These are phyloP conservation scores for Pichia deserticola DNA, from an alignment of 805 yeast genomes.

Conservation along the genomic window DNA sequence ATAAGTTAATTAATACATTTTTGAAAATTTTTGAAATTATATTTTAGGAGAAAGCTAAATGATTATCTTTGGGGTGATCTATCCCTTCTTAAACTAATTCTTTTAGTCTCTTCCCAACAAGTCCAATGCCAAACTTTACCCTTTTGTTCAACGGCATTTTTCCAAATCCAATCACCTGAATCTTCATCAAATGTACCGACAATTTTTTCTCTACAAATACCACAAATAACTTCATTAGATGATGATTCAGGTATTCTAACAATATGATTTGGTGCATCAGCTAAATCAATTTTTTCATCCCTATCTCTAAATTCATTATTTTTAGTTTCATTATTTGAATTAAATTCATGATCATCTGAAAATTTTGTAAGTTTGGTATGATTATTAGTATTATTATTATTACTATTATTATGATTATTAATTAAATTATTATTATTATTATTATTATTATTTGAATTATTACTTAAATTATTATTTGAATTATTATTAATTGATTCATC, in stretches of 20 bases:
- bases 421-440: conserved; percentile 9
- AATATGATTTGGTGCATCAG: conserved; percentile 30
- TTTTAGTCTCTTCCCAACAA: conserved; percentile 56
- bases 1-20: no score
- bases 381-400: neutral
- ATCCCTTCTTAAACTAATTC: conserved; percentile 19
- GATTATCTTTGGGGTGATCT: conserved; percentile 24
- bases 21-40: neutral
- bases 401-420: conserved; percentile 12
- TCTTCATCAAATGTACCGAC: conserved; percentile 65
- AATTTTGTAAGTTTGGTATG: neutral
- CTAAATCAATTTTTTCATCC: conserved; percentile 20
- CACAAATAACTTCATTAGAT: conserved; percentile 54
- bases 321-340: conserved; percentile 10
- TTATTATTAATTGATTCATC: conserved; percentile 3
- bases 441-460: conserved; percentile 12
- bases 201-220: conserved; percentile 61
- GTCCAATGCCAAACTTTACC: conserved; percentile 51
- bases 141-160: conserved; percentile 47
- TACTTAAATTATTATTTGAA: neutral
- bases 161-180: conserved; percentile 78
- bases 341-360: no score
- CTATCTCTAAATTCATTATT: conserved; percentile 2
- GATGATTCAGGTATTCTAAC: conserved; percentile 64
- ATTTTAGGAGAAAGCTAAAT: neutral